These are phyloP conservation scores for Trichoderma parareesei DNA, from an alignment of 495 filamentous ascomycete genomes.

Conservation along the genomic window DNA sequence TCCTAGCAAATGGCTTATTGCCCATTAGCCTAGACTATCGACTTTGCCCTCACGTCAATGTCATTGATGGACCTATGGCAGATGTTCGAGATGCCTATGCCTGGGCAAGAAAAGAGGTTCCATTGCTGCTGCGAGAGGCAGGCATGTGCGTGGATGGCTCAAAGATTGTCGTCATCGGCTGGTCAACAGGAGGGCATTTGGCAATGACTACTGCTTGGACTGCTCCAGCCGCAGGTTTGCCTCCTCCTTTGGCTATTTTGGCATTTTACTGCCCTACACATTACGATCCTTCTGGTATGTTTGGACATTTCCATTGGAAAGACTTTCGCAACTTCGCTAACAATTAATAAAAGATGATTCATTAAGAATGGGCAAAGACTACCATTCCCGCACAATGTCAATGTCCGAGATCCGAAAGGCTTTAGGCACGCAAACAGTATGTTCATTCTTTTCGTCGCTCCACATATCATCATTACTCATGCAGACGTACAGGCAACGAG, in stretches of 20 bases:
- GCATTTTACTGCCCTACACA: conserved; percentile 46
- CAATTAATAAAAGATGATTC: conserved; percentile 10
- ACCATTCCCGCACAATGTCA: not conserved
- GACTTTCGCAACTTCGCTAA: not conserved
- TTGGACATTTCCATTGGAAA: not conserved
- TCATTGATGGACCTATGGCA: conserved; percentile 42
- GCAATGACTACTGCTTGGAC: conserved; percentile 44
- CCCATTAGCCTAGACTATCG: conserved; percentile 49
- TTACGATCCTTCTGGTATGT: conserved; percentile 23
- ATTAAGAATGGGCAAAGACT: conserved; percentile 6
- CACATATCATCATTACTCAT: not conserved
- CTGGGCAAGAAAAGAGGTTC: conserved; percentile 38
- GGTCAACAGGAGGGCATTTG: conserved; percentile 49
- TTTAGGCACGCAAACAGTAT: not conserved
- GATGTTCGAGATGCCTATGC: conserved; percentile 39
- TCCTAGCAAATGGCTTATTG: conserved; percentile 37
- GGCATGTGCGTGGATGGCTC: conserved; percentile 29
- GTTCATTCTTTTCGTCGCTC: not conserved
- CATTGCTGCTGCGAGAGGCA: conserved; percentile 13
- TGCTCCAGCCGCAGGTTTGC: conserved; percentile 18
- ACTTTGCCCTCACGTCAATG: conserved; percentile 44
- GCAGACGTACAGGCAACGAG: not conserved
- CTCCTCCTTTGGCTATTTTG: conserved; percentile 41
- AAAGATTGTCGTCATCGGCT: conserved; percentile 43
- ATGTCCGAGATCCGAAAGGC: not conserved